A percentile compares a stretch with the other conserved stretches of the same genome.
phyloP scores from a whole-genome alignment of 1,284 basidiomycete species.

The Fistulinella staudtii region DNA sequence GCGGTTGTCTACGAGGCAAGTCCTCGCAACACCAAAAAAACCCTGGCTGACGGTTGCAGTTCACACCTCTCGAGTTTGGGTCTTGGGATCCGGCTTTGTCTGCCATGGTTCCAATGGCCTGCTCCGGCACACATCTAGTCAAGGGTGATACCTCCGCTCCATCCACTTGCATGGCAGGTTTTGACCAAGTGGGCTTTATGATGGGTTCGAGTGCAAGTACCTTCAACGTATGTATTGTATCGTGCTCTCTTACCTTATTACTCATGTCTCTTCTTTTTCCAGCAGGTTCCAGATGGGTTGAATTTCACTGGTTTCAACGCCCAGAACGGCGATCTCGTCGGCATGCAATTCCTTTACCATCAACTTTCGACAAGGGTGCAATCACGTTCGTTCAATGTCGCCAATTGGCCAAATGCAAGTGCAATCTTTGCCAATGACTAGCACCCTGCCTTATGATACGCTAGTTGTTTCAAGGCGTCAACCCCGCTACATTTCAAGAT shows the following conservation, averaged over 20 bases:
- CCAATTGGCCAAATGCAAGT: constrained; percentile 61
- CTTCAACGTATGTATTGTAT: constrained; percentile 48
- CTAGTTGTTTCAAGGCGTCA: constrained; percentile 51
- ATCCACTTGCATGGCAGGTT: constrained; percentile 57
- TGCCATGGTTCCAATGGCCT: constrained; percentile 56
- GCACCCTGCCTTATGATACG: background rate
- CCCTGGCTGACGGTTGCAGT: constrained; percentile 35
- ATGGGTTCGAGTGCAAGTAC: constrained; percentile 64
- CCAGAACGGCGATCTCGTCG: constrained; percentile 36
- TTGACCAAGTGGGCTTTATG: constrained; percentile 63
- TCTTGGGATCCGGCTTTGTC: constrained; percentile 65
- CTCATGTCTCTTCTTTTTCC: constrained; percentile 16
- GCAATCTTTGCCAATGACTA: background rate
- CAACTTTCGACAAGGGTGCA: constrained; percentile 45
- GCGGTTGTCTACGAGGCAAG: constrained; percentile 59
- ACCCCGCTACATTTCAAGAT: constrained; percentile 44
- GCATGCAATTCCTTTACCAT: constrained; percentile 43
- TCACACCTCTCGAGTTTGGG: constrained; percentile 62
- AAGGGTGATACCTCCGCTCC: constrained; percentile 48
- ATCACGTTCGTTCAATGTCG: constrained; percentile 55
- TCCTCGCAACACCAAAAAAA: no score
- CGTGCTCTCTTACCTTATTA: background rate
- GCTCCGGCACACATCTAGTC: constrained; percentile 54
- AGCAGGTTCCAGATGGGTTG: constrained; percentile 47
- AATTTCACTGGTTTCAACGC: constrained; percentile 27